These are phyloP conservation scores for Kalaharituber pfeilii DNA, from an alignment of 2,329 filamentous ascomycete species.

Conservation along the genomic window DNA sequence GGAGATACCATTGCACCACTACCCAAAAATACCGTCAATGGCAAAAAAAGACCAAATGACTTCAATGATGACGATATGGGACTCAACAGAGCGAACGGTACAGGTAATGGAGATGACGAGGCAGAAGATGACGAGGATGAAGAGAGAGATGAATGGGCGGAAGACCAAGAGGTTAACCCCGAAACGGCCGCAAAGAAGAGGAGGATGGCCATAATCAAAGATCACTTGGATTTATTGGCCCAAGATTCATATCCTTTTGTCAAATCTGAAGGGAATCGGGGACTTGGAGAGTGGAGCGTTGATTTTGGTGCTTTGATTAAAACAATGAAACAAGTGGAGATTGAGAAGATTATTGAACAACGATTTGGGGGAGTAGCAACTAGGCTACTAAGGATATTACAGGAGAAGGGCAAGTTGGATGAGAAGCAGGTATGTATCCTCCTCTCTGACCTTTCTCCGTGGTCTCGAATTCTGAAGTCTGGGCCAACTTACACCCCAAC, in stretches of 20 bases:
- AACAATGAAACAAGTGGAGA: slow-evolving; percentile 54
- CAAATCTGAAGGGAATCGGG: slow-evolving; percentile 44
- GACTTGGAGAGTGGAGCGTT: slow-evolving; percentile 61
- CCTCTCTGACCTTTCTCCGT: neutral
- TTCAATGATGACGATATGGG: slow-evolving; percentile 7
- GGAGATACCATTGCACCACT: slow-evolving; percentile 19
- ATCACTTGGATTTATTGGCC: slow-evolving; percentile 36
- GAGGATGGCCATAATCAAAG: slow-evolving; percentile 33
- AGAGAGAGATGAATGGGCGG: slow-evolving; percentile 25
- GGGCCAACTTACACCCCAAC: neutral
- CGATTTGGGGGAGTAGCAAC: slow-evolving; percentile 60
- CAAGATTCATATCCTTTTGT: slow-evolving; percentile 54
- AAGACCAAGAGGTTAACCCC: slow-evolving; percentile 25
- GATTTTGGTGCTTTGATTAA: slow-evolving; percentile 60
- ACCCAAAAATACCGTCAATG: slow-evolving; percentile 7
- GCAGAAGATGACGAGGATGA: slow-evolving; percentile 20
- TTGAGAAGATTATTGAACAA: slow-evolving; percentile 66
- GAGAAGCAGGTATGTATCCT: slow-evolving; percentile 46
- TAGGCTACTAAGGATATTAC: slow-evolving; percentile 68
- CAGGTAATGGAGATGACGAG: slow-evolving; percentile 25
- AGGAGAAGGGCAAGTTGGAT: slow-evolving; percentile 80
- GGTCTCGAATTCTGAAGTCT: neutral
- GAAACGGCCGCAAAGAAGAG: slow-evolving; percentile 39
- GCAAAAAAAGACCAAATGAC: slow-evolving; percentile 12
- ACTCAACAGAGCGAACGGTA: slow-evolving; percentile 6